Conservation (phyloP, 106 monocot genomes). For the Platanthera guangdongensis region DNA sequence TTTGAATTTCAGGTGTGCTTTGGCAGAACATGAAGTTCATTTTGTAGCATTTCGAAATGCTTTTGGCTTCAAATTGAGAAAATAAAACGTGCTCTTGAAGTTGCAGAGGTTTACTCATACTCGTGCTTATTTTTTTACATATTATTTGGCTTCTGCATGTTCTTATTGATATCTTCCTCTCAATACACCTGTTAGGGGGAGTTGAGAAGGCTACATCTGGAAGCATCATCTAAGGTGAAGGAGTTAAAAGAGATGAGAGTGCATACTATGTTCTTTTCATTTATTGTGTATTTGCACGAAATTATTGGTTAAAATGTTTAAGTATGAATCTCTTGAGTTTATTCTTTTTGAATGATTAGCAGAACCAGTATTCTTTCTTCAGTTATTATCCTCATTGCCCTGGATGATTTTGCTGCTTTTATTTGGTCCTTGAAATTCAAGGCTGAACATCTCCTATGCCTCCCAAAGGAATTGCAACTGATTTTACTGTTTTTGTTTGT, state of each 20-base stretch:
- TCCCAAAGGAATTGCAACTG: too few relatives aligned
- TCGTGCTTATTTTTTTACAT: background rate
- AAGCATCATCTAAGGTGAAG: constrained; percentile 44
- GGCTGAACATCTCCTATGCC: background rate
- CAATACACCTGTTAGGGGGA: constrained; percentile 34
- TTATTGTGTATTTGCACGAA: background rate
- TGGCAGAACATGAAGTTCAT: too few relatives aligned
- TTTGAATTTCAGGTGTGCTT: too few relatives aligned
- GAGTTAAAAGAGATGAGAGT: constrained; percentile 38
- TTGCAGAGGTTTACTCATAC: constrained; percentile 37
- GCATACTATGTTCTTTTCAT: background rate
- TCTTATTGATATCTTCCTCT: background rate
- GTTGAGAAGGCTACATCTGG: constrained; percentile 37
- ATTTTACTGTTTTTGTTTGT: too few relatives aligned
- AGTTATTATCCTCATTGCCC: too few relatives aligned
- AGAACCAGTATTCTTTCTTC: background rate
- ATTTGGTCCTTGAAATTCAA: background rate
- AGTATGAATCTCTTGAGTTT: background rate
- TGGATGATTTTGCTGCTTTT: background rate
- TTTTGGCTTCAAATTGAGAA: constrained; percentile 34
- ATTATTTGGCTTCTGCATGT: background rate
- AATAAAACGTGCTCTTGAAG: constrained; percentile 31
- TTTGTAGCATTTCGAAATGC: too few relatives aligned
- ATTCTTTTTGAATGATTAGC: background rate
- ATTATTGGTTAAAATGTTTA: background rate